phyloP scores from a whole-genome alignment of 352 stramenopile genomes.

The Phytopythium vexans region DNA sequence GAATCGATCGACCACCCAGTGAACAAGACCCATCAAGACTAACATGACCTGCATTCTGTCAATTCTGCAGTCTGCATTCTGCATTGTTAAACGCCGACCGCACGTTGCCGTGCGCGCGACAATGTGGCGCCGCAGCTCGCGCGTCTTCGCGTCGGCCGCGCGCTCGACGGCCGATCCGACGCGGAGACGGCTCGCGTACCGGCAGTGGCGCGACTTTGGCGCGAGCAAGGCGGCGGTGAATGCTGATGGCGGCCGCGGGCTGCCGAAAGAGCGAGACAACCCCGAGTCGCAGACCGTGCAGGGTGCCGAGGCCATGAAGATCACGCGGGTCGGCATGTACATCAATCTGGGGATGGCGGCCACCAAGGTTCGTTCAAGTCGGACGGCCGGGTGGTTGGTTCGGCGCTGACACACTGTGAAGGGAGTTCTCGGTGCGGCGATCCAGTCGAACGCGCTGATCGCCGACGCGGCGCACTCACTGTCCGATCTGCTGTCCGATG shows the following conservation, averaged over 20 bases:
- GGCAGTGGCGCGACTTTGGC: constrained; percentile 14
- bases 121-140: constrained; percentile 4
- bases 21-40: too few species aligned
- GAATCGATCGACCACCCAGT: too few species aligned
- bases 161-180: background rate
- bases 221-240: constrained; percentile 14
- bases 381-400: background rate
- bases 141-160: constrained; percentile 13
- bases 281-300: constrained; percentile 11
- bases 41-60: too few species aligned
- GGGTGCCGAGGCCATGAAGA: constrained; percentile 70
- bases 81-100: too few species aligned
- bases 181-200: constrained; percentile 1
- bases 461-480: constrained; percentile 96
- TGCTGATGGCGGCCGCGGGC: background rate
- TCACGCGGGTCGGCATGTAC: constrained; percentile 92
- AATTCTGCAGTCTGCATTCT: too few species aligned
- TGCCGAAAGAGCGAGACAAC: background rate
- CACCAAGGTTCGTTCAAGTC: constrained; percentile 61
- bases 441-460: constrained; percentile 91
- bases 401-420: constrained; percentile 2
- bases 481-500: constrained; percentile 94
- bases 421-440: constrained; percentile 70
- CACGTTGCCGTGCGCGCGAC: background rate
- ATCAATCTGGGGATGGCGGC: constrained; percentile 92